Percentiles rank a stretch among this genome's conserved stretches.
phyloP scores from a whole-genome alignment of 108 stramenopile genomes.

The Fistulifera pelliculosa region DNA sequence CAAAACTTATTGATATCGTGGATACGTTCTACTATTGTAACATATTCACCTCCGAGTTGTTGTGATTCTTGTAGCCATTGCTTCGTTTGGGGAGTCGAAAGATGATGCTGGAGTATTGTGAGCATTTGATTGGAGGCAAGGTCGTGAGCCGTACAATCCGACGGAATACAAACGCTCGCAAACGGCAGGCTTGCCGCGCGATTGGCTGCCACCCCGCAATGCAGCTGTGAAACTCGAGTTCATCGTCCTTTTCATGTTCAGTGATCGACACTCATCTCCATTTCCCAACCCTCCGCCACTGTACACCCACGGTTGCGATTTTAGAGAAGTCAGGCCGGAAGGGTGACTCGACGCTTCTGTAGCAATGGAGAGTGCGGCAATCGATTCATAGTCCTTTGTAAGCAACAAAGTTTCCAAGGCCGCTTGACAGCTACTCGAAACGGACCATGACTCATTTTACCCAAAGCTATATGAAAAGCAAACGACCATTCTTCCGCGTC shows the following conservation, averaged over 20 bases:
- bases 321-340: constrained; percentile 21
- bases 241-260: too few relatives aligned
- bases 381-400: too few relatives aligned
- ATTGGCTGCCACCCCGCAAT: constrained; percentile 13
- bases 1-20: constrained; percentile 30
- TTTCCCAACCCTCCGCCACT: constrained; percentile 48
- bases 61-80: background rate
- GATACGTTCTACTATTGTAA: constrained; percentile 18
- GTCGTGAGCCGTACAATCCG: constrained; percentile 32
- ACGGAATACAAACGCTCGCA: constrained; percentile 34
- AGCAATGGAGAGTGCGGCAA: constrained; percentile 19
- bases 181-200: constrained; percentile 34
- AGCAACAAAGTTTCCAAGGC: background rate
- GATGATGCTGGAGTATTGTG: constrained; percentile 5
- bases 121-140: constrained; percentile 27
- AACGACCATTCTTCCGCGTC: too few relatives aligned
- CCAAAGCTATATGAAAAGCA: too few relatives aligned
- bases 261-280: constrained; percentile 21
- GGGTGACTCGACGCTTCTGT: constrained; percentile 40
- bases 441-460: too few relatives aligned
- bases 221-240: constrained; percentile 9
- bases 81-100: background rate
- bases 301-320: constrained; percentile 41
- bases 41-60: constrained; percentile 20
- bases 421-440: background rate